These are phyloP conservation scores for Raffaelea ambrosiae DNA, from an alignment of 2,329 filamentous ascomycete species.

Conservation along the genomic window DNA sequence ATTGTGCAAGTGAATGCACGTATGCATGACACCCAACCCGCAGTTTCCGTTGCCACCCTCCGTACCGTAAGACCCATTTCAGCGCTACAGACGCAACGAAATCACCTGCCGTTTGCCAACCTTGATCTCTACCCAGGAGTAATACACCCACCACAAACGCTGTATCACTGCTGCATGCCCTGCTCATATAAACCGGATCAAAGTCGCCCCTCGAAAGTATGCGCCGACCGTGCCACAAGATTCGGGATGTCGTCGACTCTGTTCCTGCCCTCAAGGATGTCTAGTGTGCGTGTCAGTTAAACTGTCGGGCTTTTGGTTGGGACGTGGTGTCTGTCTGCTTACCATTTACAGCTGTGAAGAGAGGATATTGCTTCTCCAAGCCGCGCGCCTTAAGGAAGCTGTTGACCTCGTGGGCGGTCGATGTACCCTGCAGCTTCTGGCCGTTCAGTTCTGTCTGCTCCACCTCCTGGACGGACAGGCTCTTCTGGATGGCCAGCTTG, in stretches of 20 bases:
- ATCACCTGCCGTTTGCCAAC: no score
- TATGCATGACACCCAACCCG: no score
- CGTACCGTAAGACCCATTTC: no score
- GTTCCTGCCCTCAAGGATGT: constrained; percentile 68
- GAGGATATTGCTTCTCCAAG: constrained; percentile 73
- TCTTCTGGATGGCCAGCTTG: constrained; percentile 74
- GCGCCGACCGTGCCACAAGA: constrained; percentile 36
- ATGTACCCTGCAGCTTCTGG: constrained; percentile 92
- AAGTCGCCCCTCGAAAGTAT: background rate
- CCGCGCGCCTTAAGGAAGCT: constrained; percentile 74
- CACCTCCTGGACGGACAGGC: constrained; percentile 74
- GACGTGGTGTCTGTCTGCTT: constrained; percentile 4
- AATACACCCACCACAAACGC: no score
- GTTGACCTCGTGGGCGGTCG: constrained; percentile 86
- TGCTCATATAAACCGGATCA: no score
- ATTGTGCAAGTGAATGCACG: no score
- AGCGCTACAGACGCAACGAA: no score
- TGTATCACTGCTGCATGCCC: no score
- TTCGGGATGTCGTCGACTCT: constrained; percentile 74
- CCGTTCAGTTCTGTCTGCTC: constrained; percentile 88
- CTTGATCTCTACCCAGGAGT: no score
- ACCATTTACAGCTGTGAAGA: constrained; percentile 81
- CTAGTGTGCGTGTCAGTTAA: constrained; percentile 12
- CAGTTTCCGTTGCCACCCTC: no score
- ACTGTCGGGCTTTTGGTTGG: background rate